Evolutionary conservation across 2,329 filamentous ascomycete species (phyloP).

Genomic region (Arachnopeziza araneosa): DNA sequence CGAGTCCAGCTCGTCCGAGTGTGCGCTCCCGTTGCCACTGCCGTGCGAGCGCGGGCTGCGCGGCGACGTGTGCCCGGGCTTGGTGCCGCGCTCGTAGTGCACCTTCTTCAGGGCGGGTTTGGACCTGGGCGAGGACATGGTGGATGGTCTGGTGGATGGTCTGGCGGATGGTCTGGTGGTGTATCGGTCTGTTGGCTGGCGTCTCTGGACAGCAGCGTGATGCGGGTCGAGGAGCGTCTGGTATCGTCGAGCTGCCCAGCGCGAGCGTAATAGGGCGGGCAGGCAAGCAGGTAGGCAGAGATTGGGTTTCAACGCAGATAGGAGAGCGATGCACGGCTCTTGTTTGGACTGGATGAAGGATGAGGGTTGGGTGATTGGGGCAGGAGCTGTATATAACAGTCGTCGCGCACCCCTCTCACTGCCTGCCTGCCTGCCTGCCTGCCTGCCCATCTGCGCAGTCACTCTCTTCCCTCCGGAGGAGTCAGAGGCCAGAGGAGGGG

Average conservation of each 20-base stretch:
- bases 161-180: no score
- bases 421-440: no score
- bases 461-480: not conserved
- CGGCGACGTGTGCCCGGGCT: constrained; percentile 13
- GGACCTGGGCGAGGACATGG: constrained; percentile 18
- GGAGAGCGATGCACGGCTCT: constrained; percentile 9
- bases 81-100: constrained; percentile 22
- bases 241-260: not conserved
- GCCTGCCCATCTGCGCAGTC: not conserved
- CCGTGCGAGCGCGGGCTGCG: constrained; percentile 22
- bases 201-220: constrained; percentile 6
- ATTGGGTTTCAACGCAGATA: constrained; percentile 7
- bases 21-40: constrained; percentile 20
- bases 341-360: not conserved
- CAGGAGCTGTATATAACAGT: constrained; percentile 14
- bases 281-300: constrained; percentile 7
- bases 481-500: no score
- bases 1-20: constrained; percentile 22
- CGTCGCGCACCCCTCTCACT: not conserved
- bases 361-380: constrained; percentile 1
- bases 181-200: constrained; percentile 4
- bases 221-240: not conserved
- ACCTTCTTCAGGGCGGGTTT: constrained; percentile 18
- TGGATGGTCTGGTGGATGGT: no score
- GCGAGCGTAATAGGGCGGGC: constrained; percentile 6